Base-by-base conservation (phyloP, 768 basidiomycete species). In the Kwoniella heveanensis region DNA sequence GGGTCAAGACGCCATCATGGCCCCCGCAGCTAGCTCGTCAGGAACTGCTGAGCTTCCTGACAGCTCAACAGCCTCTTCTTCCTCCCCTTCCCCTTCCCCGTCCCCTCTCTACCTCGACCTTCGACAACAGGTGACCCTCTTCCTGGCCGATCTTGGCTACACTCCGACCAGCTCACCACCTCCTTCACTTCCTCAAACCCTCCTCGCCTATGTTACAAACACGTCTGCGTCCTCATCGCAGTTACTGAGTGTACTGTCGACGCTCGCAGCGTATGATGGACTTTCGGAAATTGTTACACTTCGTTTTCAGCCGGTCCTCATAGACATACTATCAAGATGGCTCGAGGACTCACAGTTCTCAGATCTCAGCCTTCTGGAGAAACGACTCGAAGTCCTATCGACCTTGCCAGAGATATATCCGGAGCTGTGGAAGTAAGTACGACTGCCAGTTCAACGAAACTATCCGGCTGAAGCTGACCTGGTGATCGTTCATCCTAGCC, bases 241-340 rank as follows among this genome's bases (percentile, higher is more conserved):
- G 4, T 63, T 90, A 10, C 82, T 91, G 5, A 73, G 79, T 30
- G 82, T 80, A 0, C 80, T 93, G 37, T 89, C 91, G 5, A 75
- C 81, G 29, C 79, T 90, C 8, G 83, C 92, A 15, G 81, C 85
- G 0, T 74, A 82, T 19, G 88, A 90, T 9, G 83, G 85, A 12
- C 83, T 88, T 47, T 91, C 91, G 0, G 71, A 84, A 29, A 71
- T 82, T 13, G 83, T 97, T 63, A 86, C 89, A 21, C 82, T 81
- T 6, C 66, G 84, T 12, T 97, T 90, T 80, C 82, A 89, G 65
- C 93, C 94, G 2, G 79, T 97, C 56, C 77, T 92, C 39, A 71
- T 89, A 26, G 90, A 95, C 78, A 80, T 98, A 25, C 88, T 88
- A 71, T 89, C 89, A 2, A 81, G 90, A 71, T 96, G 91, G 92